Evolutionary conservation across 164 flowering plant species (phyloP), one percentile per base, ranked within the genome.

Genomic region (Sedum album): DNA sequence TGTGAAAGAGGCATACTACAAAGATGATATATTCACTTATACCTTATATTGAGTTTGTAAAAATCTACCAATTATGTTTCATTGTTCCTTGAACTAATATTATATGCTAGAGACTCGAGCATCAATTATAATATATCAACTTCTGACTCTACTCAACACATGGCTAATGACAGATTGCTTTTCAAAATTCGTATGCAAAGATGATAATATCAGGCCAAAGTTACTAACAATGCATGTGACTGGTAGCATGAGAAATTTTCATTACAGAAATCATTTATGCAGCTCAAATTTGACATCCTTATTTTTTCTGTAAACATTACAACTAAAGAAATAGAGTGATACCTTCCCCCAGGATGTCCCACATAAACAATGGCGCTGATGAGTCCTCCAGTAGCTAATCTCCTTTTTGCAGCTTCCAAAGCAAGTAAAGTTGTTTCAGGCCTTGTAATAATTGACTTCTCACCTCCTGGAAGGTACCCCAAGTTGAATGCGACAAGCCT

Each of bases 401-500:
- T 75, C 69, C 77, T 78, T 60, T 73, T 74, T 63, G 98, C 86
- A 70, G 86, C 90, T 69, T 88, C 76, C 73, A 94, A 66, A 67
- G 97, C 97, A 25, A 68, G 69, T 10, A 79, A 57, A 10, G 98
- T 93, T 48, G 90, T 89, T 66, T 79, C 82, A 23, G 95, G 66
- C 70, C 49, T 63, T 49, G 98, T 94, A 17, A 76, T 88, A 69
- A 88, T 70, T 33, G 80, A 66, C 74, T 91, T 94, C 75, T 89
- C 82, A 67, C 98, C 90, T 70, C 98, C 96, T 9, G 98, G 98
- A 82, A 93, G 97, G 77, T 89, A 93, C 9, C 98, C 98, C 81
- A 93, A 78, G 77, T 93, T 94, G 88, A 94, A 91, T 9, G 91
- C 96, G 51, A 94, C 85, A 74, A 94, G 88, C 85, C 98, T 93